These are phyloP conservation scores for Euphorbia tirucalli DNA, from an alignment of 345 rosid species.

Conservation along the genomic window DNA sequence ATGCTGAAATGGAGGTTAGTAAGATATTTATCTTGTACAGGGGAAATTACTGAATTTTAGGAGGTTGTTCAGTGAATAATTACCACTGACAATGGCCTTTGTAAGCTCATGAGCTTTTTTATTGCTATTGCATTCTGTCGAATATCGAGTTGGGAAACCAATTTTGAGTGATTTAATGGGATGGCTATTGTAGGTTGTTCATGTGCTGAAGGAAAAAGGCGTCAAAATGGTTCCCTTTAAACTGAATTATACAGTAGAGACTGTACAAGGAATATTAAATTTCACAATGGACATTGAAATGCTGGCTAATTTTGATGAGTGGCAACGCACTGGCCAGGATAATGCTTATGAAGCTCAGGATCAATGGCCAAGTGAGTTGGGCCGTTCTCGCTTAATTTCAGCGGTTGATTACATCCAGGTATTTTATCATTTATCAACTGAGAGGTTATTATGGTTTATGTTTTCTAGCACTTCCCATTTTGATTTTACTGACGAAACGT, in stretches of 20 bases:
- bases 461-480: neutral
- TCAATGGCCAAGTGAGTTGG: slow-evolving; percentile 83
- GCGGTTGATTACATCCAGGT: slow-evolving; percentile 85
- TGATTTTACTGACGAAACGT: neutral
- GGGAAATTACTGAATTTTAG: neutral
- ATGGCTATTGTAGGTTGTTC: slow-evolving; percentile 50
- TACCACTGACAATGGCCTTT: neutral
- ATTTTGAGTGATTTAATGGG: slow-evolving; percentile 6
- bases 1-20: slow-evolving; percentile 86
- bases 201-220: slow-evolving; percentile 67
- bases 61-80: neutral
- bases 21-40: neutral
- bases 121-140: neutral
- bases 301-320: slow-evolving; percentile 86
- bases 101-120: neutral
- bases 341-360: slow-evolving; percentile 81
- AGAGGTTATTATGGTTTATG: neutral
- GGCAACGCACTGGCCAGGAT: slow-evolving; percentile 68
- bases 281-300: slow-evolving; percentile 85
- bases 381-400: slow-evolving; percentile 59
- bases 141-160: neutral
- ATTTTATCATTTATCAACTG: slow-evolving; percentile 7
- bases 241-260: slow-evolving; percentile 65
- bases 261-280: slow-evolving; percentile 76
- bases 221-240: slow-evolving; percentile 78